A percentile compares a stretch with the other conserved stretches of the same genome.
phyloP scores from a whole-genome alignment of 306 rosid species.

The Gleditsia sinensis region DNA sequence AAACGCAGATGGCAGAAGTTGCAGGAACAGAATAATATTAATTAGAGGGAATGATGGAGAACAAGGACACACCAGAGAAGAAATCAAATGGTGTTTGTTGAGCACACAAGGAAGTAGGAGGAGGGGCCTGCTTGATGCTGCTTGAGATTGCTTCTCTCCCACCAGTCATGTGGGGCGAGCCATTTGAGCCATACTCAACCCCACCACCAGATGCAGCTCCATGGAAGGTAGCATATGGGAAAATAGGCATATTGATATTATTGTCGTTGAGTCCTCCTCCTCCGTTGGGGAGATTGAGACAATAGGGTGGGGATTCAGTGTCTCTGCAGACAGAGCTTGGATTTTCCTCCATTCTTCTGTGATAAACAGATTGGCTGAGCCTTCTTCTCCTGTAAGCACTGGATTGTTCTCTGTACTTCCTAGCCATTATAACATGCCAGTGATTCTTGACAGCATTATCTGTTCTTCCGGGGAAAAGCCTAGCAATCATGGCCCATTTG shows the following conservation, averaged over 20 bases:
- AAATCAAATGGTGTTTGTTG: conserved; percentile 56
- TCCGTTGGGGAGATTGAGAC: no score
- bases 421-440: conserved; percentile 99
- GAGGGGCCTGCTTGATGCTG: conserved; percentile 36
- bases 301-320: conserved; percentile 37
- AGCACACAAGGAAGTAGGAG: conserved; percentile 38
- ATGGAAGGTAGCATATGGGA: conserved; percentile 46
- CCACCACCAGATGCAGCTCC: conserved; percentile 39
- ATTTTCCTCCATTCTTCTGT: conserved; percentile 61
- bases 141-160: conserved; percentile 46
- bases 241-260: conserved; percentile 15
- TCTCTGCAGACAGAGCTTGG: no score
- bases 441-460: conserved; percentile 98
- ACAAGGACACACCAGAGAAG: conserved; percentile 53
- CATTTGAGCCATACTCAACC: conserved; percentile 46
- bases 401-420: conserved; percentile 90
- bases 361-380: conserved; percentile 59
- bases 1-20: neutral
- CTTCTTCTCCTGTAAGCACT: conserved; percentile 88
- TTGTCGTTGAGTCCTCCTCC: conserved; percentile 28
- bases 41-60: neutral
- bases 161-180: conserved; percentile 43
- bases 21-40: neutral
- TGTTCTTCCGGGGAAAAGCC: conserved; percentile 96
- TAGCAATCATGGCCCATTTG: conserved; percentile 99